Conservation (phyloP, 75 land plant genomes). For the Selaginella moellendorffii region DNA sequence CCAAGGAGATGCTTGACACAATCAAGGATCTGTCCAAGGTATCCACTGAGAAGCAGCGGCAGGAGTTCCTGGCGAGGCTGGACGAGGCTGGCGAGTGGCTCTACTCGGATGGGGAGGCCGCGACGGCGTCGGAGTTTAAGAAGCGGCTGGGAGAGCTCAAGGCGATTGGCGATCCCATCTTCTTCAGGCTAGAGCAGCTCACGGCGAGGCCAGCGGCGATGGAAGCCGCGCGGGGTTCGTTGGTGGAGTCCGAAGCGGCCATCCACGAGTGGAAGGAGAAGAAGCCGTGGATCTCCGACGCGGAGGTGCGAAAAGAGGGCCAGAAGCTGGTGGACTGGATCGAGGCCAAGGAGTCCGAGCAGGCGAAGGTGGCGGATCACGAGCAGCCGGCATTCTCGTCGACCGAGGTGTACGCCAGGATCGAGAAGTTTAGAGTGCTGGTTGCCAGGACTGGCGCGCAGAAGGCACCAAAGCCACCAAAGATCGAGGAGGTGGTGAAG, state of each 20-base stretch:
- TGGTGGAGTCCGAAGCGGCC: slow-evolving; percentile 33
- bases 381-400: background rate
- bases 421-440: background rate
- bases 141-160: slow-evolving; percentile 48
- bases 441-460: background rate
- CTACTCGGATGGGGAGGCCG: slow-evolving; percentile 88
- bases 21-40: slow-evolving; percentile 25
- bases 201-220: slow-evolving; percentile 51
- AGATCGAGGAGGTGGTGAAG: background rate
- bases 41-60: slow-evolving; percentile 47
- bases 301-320: slow-evolving; percentile 39
- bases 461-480: background rate
- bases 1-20: slow-evolving; percentile 81
- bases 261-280: slow-evolving; percentile 44
- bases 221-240: slow-evolving; percentile 32
- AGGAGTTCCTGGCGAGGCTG: slow-evolving; percentile 50
- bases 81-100: slow-evolving; percentile 93
- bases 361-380: slow-evolving; percentile 22
- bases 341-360: slow-evolving; percentile 48
- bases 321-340: slow-evolving; percentile 52
- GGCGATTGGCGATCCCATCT: slow-evolving; percentile 62
- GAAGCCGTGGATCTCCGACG: slow-evolving; percentile 61
- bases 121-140: slow-evolving; percentile 54
- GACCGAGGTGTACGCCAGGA: background rate
- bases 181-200: slow-evolving; percentile 56